These are phyloP conservation scores for Pichia sp. DNA, from an alignment of 1,139 yeast genomes.

Conservation along the genomic window DNA sequence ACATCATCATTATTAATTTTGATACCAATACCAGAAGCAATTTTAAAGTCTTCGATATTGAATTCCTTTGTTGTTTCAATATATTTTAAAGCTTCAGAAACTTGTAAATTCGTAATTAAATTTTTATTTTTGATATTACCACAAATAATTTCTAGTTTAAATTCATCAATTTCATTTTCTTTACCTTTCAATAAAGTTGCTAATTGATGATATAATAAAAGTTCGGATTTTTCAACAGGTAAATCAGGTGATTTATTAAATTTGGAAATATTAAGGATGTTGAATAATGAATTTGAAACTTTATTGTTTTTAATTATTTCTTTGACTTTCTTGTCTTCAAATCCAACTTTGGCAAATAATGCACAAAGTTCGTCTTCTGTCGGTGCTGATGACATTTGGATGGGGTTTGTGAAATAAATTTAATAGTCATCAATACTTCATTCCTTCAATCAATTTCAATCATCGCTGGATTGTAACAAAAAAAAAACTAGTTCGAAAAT, in stretches of 20 bases:
- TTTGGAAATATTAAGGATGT: conserved; percentile 44
- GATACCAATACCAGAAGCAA: conserved; percentile 76
- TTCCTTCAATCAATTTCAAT: neutral
- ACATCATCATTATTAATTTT: conserved; percentile 64
- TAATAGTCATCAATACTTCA: neutral
- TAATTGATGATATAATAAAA: conserved; percentile 65
- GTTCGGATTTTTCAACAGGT: conserved; percentile 41
- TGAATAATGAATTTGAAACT: conserved; percentile 62
- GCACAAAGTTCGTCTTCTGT: conserved; percentile 25
- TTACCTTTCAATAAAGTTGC: conserved; percentile 61
- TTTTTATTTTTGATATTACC: conserved; percentile 57
- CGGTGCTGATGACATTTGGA: neutral
- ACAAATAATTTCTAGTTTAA: conserved; percentile 36
- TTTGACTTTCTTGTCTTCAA: conserved; percentile 60
- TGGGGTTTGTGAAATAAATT: neutral
- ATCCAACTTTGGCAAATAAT: conserved; percentile 57
- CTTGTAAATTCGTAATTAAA: conserved; percentile 61
- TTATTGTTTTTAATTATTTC: conserved; percentile 83
- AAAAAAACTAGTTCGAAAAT: neutral
- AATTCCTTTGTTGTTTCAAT: conserved; percentile 43
- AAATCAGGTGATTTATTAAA: conserved; percentile 14
- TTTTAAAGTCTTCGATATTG: conserved; percentile 45
- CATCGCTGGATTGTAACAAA: neutral
- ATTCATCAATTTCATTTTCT: conserved; percentile 36
- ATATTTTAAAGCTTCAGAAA: conserved; percentile 75